These are phyloP conservation scores for Stromatinia cepivora DNA, from an alignment of 2,329 filamentous ascomycete genomes.

Conservation along the genomic window DNA sequence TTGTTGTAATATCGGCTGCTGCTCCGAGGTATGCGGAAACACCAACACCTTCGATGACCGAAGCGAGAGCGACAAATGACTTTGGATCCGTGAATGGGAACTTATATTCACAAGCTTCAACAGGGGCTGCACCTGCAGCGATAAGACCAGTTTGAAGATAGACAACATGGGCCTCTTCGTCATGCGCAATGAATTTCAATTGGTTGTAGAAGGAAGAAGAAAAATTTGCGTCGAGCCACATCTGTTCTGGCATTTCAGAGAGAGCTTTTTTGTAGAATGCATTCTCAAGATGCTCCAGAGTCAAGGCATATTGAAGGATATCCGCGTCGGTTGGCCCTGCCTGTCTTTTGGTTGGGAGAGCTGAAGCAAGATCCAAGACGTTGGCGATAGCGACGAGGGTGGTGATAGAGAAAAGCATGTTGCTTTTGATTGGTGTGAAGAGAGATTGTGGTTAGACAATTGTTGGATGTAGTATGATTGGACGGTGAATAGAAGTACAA, in stretches of 20 bases:
- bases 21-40: slow-evolving; percentile 64
- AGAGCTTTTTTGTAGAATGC: slow-evolving; percentile 64
- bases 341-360: slow-evolving; percentile 33
- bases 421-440: slow-evolving; percentile 7
- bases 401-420: slow-evolving; percentile 36
- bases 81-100: slow-evolving; percentile 53
- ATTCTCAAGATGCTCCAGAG: slow-evolving; percentile 60
- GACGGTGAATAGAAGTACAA: neutral
- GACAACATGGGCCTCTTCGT: slow-evolving; percentile 59
- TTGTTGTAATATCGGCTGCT: slow-evolving; percentile 57
- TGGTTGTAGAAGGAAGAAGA: slow-evolving; percentile 56
- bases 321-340: slow-evolving; percentile 31
- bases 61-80: slow-evolving; percentile 54
- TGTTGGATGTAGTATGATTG: neutral
- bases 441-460: neutral
- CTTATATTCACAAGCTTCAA: slow-evolving; percentile 56
- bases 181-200: slow-evolving; percentile 55
- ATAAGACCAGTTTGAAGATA: slow-evolving; percentile 52
- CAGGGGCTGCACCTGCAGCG: slow-evolving; percentile 52
- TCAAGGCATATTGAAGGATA: slow-evolving; percentile 51
- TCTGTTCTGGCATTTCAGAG: slow-evolving; percentile 52
- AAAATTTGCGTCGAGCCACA: slow-evolving; percentile 55
- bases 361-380: slow-evolving; percentile 24
- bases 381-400: slow-evolving; percentile 28
- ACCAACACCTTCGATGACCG: slow-evolving; percentile 58